Evolutionary conservation across 495 filamentous ascomycete genomes (phyloP), one percentile per base, ranked within the genome.

Genomic region (Opeltia flavorubescens): DNA sequence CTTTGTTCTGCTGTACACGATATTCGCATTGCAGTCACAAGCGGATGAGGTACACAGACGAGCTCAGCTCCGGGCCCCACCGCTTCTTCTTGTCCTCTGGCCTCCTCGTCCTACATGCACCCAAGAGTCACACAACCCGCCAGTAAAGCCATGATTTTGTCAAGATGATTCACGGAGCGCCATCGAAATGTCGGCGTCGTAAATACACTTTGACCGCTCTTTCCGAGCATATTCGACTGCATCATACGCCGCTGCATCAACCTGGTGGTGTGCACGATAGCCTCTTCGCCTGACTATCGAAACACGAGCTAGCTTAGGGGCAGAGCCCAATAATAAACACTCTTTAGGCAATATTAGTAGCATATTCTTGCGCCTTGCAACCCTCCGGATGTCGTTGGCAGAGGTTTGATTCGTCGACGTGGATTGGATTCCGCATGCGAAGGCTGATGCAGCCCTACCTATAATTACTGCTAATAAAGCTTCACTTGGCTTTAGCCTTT

Each of bases 21-120:
- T 5, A 36, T 31, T n/a, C 34, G 34, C 12, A 36, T n/a, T 17
- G 12, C 4, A n/a, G 31, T 34, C 12, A 34, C 12, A 36, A 18
- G 12, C 20, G 20, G 6, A 17, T 17, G 5, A 36, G 20, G 34
- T 18, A 36, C 6, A 5, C 5, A 21, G 38, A 1, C 38, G 5
- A 25, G 25, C 20, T 41, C 38, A 41, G 38, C 38, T 41, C 38
- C 34, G 21, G 29, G 38, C 38, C 21, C 38, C 38, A 41, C 38
- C 38, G 38, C 38, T 41, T 23, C 18, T 41, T 41, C 20, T n/a
- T 36, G 34, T 36, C 13, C 34, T 36, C 11, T n/a, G n/a, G n/a
- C n/a, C n/a, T n/a, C n/a, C n/a, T 31, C 29, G 29, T 31, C 29
- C 6, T 13, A 31, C 29, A 31, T 31, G 29, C 29, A 31, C 21